Evolutionary conservation across 2,329 filamentous ascomycete species (phyloP).

Genomic region (Periconia macrospinosa): DNA sequence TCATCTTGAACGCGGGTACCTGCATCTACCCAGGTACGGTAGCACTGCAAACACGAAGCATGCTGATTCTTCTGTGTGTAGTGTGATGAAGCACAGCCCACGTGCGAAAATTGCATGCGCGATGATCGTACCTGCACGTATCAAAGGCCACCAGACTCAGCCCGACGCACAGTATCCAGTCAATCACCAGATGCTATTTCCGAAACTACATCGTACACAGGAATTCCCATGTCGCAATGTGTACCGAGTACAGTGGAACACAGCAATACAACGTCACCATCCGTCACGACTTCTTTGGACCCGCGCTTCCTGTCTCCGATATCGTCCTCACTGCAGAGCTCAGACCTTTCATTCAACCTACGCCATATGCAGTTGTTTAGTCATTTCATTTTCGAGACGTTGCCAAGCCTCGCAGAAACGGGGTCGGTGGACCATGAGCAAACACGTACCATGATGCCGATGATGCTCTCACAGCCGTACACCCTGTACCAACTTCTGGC

Average conservation of each 20-base stretch:
- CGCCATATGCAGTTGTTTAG: conserved; percentile 23
- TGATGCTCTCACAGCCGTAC: conserved; percentile 16
- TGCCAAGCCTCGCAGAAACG: conserved; percentile 6
- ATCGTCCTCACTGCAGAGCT: not conserved
- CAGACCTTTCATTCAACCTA: conserved; percentile 10
- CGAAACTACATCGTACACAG: not conserved
- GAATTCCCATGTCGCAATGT: not conserved
- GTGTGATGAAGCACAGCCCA: conserved; percentile 22
- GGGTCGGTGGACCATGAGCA: conserved; percentile 2
- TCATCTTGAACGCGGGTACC: too few relatives aligned
- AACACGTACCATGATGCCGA: conserved; percentile 10
- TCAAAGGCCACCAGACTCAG: not conserved
- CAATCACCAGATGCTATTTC: conserved; percentile 3
- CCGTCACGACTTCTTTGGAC: not conserved
- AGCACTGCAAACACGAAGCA: not conserved
- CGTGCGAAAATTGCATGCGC: conserved; percentile 18
- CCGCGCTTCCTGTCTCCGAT: conserved; percentile 3
- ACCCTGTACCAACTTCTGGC: conserved; percentile 17
- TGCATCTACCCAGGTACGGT: not conserved
- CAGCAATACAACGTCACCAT: not conserved
- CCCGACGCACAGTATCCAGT: conserved; percentile 4
- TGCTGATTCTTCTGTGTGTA: conserved; percentile 3
- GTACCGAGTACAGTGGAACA: too few relatives aligned
- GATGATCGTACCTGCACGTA: conserved; percentile 19
- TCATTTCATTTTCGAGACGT: conserved; percentile 19